Base-by-base conservation (phyloP, 1,284 basidiomycete species). In the Lentinula novae-zelandiae region DNA sequence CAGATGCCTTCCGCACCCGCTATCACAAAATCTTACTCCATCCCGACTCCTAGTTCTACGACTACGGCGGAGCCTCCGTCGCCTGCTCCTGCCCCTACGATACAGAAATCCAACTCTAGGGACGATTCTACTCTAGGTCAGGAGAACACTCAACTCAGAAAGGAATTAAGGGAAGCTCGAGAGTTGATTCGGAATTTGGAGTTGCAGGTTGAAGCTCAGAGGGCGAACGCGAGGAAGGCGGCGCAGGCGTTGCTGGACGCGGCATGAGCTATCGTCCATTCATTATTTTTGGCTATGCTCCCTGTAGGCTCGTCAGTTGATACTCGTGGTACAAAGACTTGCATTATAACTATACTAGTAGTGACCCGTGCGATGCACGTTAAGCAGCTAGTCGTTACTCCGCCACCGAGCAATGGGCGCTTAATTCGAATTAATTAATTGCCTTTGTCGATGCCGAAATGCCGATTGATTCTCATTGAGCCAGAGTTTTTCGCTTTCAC, bases 141-240 rank as follows among this genome's bases (percentile, higher is more conserved):
- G 20, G 88, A 93, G 69, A 92, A 92, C 67, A 76, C 77, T 2
- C 78, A 77, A 6, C 76, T 94, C 60, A 81, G 73, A 22, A 71
- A 73, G 1, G 89, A 92, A 67, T 78, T 94, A 49, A 82, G 90
- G 36, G 90, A 92, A 36, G 87, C 90, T 39, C 82, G 89, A 50
- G 85, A 86, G 71, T 84, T 90, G 74, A 93, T 95, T 60, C 78
- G 92, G 63, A 87, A 87, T 66, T 73, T 95, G 46, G 92, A 95
- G 74, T 70, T 93, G 59, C 89, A 93, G 75, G 82, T 94, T n/a
- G 92, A 94, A 74, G 78, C 80, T 17, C 74, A 90, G 67, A 82
- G 82, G 62, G 85, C 86, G 17, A 92, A 92, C 69, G 89, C 90
- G 57, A 78, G 82, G 67, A 90, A 83, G 70, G 90, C 89, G 15